phyloP scores from a whole-genome alignment of 345 rosid species.

The Bruguiera gymnorhiza region DNA sequence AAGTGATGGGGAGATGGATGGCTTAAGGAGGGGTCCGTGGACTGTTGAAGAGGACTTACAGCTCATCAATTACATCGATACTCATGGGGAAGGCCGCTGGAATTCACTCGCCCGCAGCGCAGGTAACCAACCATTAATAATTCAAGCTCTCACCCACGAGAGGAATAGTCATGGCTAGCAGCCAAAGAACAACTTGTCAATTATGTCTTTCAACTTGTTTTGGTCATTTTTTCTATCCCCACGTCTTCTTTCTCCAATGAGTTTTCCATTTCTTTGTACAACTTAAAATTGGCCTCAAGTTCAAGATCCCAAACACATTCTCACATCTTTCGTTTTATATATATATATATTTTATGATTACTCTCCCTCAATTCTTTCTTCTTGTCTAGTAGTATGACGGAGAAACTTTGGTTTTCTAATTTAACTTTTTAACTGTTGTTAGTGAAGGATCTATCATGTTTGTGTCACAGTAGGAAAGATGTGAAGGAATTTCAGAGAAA shows the following conservation, averaged over 20 bases:
- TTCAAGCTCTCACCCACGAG: neutral
- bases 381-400: neutral
- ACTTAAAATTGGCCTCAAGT: too few relatives aligned
- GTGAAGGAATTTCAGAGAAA: constrained; percentile 7
- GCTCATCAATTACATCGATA: constrained; percentile 57
- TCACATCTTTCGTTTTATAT: neutral
- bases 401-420: constrained; percentile 12
- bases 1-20: constrained; percentile 39
- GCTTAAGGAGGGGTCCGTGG: constrained; percentile 89
- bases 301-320: neutral
- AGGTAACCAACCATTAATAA: constrained; percentile 27
- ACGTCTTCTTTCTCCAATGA: constrained; percentile 4
- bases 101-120: constrained; percentile 69
- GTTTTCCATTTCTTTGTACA: neutral
- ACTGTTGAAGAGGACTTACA: constrained; percentile 73
- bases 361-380: neutral
- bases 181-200: constrained; percentile 32
- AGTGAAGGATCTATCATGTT: neutral
- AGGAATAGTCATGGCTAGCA: constrained; percentile 6
- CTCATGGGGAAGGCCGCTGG: constrained; percentile 92
- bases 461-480: neutral
- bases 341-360: too few relatives aligned
- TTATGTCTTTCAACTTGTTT: constrained; percentile 27
- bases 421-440: neutral
- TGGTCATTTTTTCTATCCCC: constrained; percentile 27